Percentiles rank a stretch among this genome's conserved stretches.
Conservation (phyloP, 2,329 filamentous ascomycete genomes). For the Ophiosphaerella narmari region DNA sequence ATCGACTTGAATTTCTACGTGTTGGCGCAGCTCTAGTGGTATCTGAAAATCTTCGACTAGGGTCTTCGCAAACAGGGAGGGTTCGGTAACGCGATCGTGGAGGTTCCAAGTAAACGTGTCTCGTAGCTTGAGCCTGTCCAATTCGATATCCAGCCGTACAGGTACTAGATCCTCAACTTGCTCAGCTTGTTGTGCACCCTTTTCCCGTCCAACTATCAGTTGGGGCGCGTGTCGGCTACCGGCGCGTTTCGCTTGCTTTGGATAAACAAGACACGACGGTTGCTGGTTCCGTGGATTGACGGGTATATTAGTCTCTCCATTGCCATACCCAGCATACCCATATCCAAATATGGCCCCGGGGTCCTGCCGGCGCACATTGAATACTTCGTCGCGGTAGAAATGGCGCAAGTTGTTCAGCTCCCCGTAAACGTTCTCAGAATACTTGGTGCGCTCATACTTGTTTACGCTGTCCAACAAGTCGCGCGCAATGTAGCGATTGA, state of each 20-base stretch:
- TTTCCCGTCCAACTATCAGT: constrained; percentile 78
- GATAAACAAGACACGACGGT: constrained; percentile 71
- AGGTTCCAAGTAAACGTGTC: constrained; percentile 99
- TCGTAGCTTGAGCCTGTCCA: constrained; percentile 91
- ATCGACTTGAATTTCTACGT: constrained; percentile 68
- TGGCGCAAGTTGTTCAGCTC: constrained; percentile 45
- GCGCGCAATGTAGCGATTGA: constrained; percentile 68
- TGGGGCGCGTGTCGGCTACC: constrained; percentile 76
- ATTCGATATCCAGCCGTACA: constrained; percentile 88
- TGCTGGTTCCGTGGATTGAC: constrained; percentile 57
- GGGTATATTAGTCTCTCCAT: constrained; percentile 71
- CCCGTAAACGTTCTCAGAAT: constrained; percentile 68
- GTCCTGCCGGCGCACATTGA: constrained; percentile 62
- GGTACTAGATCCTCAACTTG: constrained; percentile 91
- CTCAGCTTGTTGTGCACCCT: constrained; percentile 82
- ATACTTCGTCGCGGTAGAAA: constrained; percentile 50
- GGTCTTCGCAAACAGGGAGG: constrained; percentile 84
- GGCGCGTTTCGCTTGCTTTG: constrained; percentile 72
- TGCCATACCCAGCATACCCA: constrained; percentile 89
- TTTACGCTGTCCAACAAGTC: constrained; percentile 64
- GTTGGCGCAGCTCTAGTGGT: constrained; percentile 66
- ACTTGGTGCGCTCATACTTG: constrained; percentile 54
- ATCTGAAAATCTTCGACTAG: constrained; percentile 85
- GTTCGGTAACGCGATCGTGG: constrained; percentile 80
- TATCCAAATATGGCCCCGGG: constrained; percentile 65